phyloP scores from a whole-genome alignment of 306 rosid species.

The Acacia crassicarpa region DNA sequence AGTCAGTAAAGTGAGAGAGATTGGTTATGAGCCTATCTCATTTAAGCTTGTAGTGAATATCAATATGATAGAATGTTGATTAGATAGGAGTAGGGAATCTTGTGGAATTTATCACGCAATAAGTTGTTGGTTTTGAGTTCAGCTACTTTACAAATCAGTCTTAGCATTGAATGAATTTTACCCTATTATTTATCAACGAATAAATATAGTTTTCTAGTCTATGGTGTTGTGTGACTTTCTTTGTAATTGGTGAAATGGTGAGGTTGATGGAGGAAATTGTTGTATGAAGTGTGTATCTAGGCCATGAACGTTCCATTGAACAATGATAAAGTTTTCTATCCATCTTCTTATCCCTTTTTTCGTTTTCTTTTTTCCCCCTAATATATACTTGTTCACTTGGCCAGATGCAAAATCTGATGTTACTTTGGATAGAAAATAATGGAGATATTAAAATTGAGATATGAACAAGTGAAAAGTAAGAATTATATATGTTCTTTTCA shows the following conservation, averaged over 20 bases:
- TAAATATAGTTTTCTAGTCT: background rate
- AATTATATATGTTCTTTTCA: constrained; percentile 19
- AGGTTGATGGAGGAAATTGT: background rate
- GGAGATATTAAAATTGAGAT: background rate
- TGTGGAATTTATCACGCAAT: background rate
- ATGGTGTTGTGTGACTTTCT: background rate
- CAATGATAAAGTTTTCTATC: background rate
- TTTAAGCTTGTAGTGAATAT: background rate
- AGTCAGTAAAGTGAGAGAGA: background rate
- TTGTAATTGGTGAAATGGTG: background rate
- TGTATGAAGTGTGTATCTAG: background rate
- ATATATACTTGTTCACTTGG: background rate
- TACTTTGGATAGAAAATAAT: background rate
- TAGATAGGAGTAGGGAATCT: background rate
- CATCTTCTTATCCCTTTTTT: background rate
- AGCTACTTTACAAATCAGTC: background rate
- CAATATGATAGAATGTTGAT: background rate
- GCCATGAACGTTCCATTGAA: background rate
- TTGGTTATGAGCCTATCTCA: background rate
- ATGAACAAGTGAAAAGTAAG: background rate
- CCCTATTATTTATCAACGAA: background rate
- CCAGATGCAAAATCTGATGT: constrained; percentile 3
- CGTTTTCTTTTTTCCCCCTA: background rate
- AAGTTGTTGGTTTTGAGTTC: background rate
- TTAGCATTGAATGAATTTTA: background rate